Conservation (phyloP, 768 basidiomycete genomes). For the Hebeloma cylindrosporum region DNA sequence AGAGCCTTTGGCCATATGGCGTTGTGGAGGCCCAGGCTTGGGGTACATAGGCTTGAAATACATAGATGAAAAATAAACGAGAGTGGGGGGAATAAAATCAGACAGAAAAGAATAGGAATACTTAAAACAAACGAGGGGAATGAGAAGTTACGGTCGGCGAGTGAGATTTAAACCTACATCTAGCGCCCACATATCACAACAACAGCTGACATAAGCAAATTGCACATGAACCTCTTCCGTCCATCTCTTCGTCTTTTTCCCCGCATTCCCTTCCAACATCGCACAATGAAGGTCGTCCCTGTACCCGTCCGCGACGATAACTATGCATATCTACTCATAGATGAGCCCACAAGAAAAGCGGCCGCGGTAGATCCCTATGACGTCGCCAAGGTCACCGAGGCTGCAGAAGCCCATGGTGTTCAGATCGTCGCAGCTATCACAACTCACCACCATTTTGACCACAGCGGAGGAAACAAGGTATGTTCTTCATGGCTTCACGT, state of each 20-base stretch:
- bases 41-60: too few species aligned
- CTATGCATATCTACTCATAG: slow-evolving; percentile 82
- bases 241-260: slow-evolving; percentile 20
- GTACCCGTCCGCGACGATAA: slow-evolving; percentile 82
- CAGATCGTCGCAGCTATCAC: slow-evolving; percentile 74
- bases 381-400: slow-evolving; percentile 62
- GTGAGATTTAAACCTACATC: too few species aligned
- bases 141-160: too few species aligned
- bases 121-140: too few species aligned
- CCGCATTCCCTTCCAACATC: slow-evolving; percentile 19
- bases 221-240: slow-evolving; percentile 18
- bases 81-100: not conserved
- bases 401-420: slow-evolving; percentile 62
- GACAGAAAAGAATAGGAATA: not conserved
- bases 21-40: too few species aligned
- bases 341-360: slow-evolving; percentile 63
- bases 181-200: too few species aligned
- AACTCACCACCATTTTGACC: slow-evolving; percentile 92
- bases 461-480: slow-evolving; percentile 85
- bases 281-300: slow-evolving; percentile 71
- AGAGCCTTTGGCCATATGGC: not conserved
- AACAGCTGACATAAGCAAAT: slow-evolving; percentile 7
- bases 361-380: slow-evolving; percentile 84
- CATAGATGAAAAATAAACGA: too few species aligned
- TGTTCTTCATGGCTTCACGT: slow-evolving; percentile 3